Evolutionary conservation across 306 rosid species (phyloP).

Genomic region (Trifolium subterraneum): DNA sequence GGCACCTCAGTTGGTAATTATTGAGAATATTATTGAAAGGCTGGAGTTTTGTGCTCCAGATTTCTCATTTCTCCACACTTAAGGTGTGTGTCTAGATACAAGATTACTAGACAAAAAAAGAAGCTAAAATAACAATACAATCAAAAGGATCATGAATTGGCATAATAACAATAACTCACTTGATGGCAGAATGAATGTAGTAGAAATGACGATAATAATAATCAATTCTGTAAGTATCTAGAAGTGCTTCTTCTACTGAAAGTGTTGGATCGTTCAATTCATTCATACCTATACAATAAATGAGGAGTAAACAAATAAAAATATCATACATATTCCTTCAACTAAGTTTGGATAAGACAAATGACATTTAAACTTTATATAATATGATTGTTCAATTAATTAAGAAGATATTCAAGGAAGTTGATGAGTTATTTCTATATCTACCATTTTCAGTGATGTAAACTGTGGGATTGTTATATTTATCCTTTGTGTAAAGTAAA

Average conservation of each 20-base stretch:
- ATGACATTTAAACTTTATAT: no score
- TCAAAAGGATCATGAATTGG: no score
- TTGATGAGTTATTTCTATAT: background rate
- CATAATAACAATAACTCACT: slow-evolving; percentile 37
- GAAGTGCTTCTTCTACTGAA: slow-evolving; percentile 44
- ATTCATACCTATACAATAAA: slow-evolving; percentile 45
- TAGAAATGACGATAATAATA: no score
- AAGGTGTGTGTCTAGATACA: no score
- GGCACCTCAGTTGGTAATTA: no score
- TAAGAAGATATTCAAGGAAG: background rate
- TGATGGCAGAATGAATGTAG: slow-evolving; percentile 51
- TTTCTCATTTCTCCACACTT: no score
- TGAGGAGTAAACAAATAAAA: no score
- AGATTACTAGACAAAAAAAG: no score
- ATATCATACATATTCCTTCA: background rate
- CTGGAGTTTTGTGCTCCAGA: background rate
- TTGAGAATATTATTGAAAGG: background rate
- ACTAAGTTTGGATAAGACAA: background rate
- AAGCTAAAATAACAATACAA: no score
- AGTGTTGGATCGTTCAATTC: slow-evolving; percentile 52
- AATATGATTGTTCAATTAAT: background rate
- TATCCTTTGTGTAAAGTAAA: slow-evolving; percentile 9
- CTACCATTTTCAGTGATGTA: slow-evolving; percentile 72
- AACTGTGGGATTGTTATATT: slow-evolving; percentile 19
- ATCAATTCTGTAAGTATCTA: slow-evolving; percentile 57